A percentile compares a stretch with the other conserved stretches of the same genome.
Evolutionary conservation across 2,329 filamentous ascomycete species (phyloP).

Genomic region (Beauveria sp.): DNA sequence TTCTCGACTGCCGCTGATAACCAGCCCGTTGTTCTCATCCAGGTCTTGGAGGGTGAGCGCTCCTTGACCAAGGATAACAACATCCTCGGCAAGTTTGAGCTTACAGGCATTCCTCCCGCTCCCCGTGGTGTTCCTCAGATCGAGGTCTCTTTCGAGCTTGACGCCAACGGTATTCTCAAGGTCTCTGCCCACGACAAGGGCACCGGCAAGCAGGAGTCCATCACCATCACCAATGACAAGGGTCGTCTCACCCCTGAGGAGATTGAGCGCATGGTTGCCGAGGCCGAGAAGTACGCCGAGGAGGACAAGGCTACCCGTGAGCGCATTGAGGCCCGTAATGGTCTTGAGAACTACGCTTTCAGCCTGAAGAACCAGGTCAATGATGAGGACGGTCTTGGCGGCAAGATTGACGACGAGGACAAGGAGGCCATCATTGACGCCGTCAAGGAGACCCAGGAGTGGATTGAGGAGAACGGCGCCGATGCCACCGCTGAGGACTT

Average conservation of each 20-base stretch:
- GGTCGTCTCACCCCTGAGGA: constrained; percentile 92
- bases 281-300: constrained; percentile 97
- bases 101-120: constrained; percentile 89
- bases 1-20: constrained; percentile 96
- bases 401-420: constrained; percentile 97
- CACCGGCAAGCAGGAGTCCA: constrained; percentile 92
- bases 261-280: constrained; percentile 97
- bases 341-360: constrained; percentile 98
- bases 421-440: constrained; percentile 96
- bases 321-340: constrained; percentile 94
- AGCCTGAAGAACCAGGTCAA: constrained; percentile 98
- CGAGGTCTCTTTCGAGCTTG: constrained; percentile 94
- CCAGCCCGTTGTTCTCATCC: constrained; percentile 90
- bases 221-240: constrained; percentile 99
- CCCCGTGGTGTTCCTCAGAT: constrained; percentile 97
- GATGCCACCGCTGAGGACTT: constrained; percentile 88
- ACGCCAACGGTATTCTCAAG: constrained; percentile 97
- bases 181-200: constrained; percentile 96
- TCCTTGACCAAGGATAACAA: constrained; percentile 97
- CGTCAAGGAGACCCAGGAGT: constrained; percentile 93
- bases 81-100: constrained; percentile 94
- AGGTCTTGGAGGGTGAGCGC: constrained; percentile 92
- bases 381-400: constrained; percentile 91
- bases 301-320: constrained; percentile 98
- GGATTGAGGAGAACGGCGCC: constrained; percentile 91